Base-by-base conservation (phyloP, 208 protist genomes). In the Trypanosoma rangeli region DNA sequence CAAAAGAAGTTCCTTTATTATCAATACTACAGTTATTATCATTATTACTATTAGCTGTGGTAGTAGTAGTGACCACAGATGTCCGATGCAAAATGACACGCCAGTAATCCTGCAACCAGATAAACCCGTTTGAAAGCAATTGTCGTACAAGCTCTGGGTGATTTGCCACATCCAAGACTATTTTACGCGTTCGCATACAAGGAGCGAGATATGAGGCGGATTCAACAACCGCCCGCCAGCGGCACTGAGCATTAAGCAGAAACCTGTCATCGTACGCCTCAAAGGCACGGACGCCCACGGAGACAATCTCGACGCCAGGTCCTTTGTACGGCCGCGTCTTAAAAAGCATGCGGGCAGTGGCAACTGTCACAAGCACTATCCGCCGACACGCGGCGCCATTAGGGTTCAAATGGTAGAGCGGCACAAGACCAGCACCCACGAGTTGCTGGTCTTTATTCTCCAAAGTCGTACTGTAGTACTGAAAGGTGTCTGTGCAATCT, bases 251-350 rank as follows among this genome's bases (percentile, higher is more conserved):
- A 44, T 79, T 58, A 10, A 79, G 8, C 29, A 97, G 79, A 65
- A 86, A 97, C 46, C 76, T 89, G 24, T 74, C 80, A 68, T 95
- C 88, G 69, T 95, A 95, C 56, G 76, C 76, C 77, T 97, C 89
- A 68, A 97, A 95, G 53, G 85, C 87, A 58, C 89, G 85, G 59
- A 85, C 79, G 44, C 92, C 92, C 22, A 85, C 83, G 10, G 87
- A 83, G 48, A 97, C 84, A 55, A 97, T 74, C 76, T 97, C 89
- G n/a, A 97, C 85, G 12, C 92, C 92, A 37, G 92, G 92, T 5
- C 92, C 92, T 69, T 97, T 97, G 82, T 91, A 97, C 5, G 88
- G 89, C 12, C 76, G 76, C 1, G 83, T 90, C 42, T 76, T 68
- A 64, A 95, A 85, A 20, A 97, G 63, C 80, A 90, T 84, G 26